Conservation (phyloP, 768 basidiomycete genomes). For the Lactarius hatsudake region DNA sequence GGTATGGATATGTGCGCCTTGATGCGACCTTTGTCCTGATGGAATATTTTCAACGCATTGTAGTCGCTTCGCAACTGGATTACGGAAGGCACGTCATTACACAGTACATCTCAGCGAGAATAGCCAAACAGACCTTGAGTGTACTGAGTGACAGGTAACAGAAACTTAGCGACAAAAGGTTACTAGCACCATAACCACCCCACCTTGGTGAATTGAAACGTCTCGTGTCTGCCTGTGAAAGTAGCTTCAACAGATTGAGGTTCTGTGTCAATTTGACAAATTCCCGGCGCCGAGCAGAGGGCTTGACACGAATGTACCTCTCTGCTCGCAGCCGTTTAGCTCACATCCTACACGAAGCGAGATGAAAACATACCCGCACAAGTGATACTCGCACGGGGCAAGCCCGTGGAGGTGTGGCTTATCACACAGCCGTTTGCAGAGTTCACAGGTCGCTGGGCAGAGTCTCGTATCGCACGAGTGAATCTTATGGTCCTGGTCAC, state of each 20-base stretch:
- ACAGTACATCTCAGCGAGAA: neutral
- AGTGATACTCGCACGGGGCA: neutral
- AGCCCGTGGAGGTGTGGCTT: slow-evolving; percentile 48
- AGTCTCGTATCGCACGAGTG: slow-evolving; percentile 52
- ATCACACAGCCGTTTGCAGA: slow-evolving; percentile 54
- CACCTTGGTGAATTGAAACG: slow-evolving; percentile 64
- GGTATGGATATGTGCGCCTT: slow-evolving; percentile 49
- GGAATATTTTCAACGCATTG: slow-evolving; percentile 38
- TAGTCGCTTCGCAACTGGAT: slow-evolving; percentile 40
- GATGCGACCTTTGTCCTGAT: slow-evolving; percentile 40
- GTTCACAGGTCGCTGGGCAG: slow-evolving; percentile 52
- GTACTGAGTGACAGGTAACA: slow-evolving; percentile 37
- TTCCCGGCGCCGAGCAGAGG: no score
- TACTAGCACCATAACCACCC: neutral
- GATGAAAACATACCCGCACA: neutral
- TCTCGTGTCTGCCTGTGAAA: slow-evolving; percentile 54
- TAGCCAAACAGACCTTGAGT: slow-evolving; percentile 45
- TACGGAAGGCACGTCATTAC: slow-evolving; percentile 34
- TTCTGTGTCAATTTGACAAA: no score
- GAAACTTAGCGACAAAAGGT: neutral
- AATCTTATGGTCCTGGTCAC: slow-evolving; percentile 42
- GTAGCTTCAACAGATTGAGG: slow-evolving; percentile 43
- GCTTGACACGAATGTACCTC: no score
- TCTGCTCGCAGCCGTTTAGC: no score
- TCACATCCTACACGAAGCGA: no score